Evolutionary conservation across 129 eudicot species (phyloP).

Genomic region (Deinandra increscens): DNA sequence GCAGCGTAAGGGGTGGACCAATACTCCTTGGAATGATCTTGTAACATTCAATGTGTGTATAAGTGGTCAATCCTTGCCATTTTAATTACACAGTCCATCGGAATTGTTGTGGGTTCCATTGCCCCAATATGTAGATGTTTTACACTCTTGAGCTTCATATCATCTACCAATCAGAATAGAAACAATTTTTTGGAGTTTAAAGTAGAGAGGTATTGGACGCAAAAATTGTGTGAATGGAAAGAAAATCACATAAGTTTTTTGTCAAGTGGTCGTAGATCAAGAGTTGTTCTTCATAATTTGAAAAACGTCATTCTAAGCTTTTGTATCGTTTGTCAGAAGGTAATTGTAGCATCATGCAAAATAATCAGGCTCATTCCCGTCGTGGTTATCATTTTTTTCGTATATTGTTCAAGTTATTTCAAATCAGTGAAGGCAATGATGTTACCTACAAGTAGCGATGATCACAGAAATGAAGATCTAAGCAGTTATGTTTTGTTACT

Average conservation of each 20-base stretch:
- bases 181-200: constrained; percentile 4
- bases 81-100: not conserved
- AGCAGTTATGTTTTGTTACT: not conserved
- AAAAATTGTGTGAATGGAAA: constrained; percentile 3
- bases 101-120: constrained; percentile 4
- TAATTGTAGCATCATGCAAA: constrained; percentile 13
- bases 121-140: constrained; percentile 19
- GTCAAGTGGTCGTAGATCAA: not conserved
- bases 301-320: not conserved
- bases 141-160: not conserved
- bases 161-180: not conserved
- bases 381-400: not conserved
- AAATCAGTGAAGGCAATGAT: not conserved
- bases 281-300: not conserved
- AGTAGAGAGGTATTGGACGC: constrained; percentile 23
- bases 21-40: not conserved
- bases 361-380: not conserved
- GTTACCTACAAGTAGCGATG: not conserved
- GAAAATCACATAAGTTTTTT: not conserved
- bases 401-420: not conserved
- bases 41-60: not conserved
- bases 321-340: constrained; percentile 2
- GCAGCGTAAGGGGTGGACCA: no score
- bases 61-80: constrained; percentile 6
- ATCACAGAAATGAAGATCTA: not conserved